Evolutionary conservation across 2,329 filamentous ascomycete genomes (phyloP).

Genomic region (Fusarium siculi): DNA sequence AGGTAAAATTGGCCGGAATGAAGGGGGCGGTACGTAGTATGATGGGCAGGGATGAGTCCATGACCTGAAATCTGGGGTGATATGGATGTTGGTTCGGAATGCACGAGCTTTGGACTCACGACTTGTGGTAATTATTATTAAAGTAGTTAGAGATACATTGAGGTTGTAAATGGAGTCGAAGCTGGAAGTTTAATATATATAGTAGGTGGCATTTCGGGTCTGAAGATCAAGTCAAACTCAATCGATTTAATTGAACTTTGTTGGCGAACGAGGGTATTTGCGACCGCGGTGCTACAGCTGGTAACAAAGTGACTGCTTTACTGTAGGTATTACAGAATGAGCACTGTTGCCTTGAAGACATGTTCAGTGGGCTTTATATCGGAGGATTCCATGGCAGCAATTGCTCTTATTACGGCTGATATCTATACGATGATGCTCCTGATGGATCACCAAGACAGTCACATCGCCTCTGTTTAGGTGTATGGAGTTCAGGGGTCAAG

Average conservation of each 20-base stretch:
- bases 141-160: neutral
- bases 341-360: neutral
- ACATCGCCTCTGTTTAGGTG: conserved; percentile 16
- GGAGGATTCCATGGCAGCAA: neutral
- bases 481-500: conserved; percentile 16
- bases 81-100: neutral
- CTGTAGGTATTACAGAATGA: neutral
- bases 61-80: conserved; percentile 24
- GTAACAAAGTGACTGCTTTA: neutral
- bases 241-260: conserved; percentile 24
- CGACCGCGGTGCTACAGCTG: neutral
- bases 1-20: conserved; percentile 28
- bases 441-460: conserved; percentile 8
- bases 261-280: neutral
- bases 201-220: conserved; percentile 6
- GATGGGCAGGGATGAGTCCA: conserved; percentile 16
- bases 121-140: neutral
- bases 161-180: neutral
- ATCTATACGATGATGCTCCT: conserved; percentile 2
- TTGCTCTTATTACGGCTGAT: neutral
- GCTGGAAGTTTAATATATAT: neutral
- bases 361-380: neutral
- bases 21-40: conserved; percentile 13
- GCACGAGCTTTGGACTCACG: neutral
- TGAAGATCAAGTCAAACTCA: conserved; percentile 23